Evolutionary conservation across 2,329 filamentous ascomycete species (phyloP), one percentile per base, ranked within the genome.

Genomic region (Zymoseptoria crescenta): DNA sequence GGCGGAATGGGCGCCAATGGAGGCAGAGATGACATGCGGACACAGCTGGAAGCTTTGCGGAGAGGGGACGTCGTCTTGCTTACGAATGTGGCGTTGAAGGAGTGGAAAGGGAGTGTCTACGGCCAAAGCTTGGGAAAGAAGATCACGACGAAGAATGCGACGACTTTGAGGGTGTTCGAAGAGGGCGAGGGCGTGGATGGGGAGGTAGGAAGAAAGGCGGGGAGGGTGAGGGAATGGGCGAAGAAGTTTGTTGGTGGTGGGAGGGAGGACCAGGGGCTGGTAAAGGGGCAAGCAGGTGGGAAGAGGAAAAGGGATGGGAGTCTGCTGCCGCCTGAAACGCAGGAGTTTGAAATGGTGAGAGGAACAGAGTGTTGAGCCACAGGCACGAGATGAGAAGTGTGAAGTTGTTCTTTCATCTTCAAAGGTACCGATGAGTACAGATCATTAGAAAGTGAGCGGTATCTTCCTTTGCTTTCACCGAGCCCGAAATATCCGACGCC

Each of bases 31-130:
- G 45, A 63, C 56, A 74, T 83, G 24, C 69, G 76, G 8, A 66
- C 69, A 64, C 77, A 67, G 49, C 72, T 77, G 60, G 71, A 75
- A 1, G 73, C 70, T 0, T 74, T 96, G 30, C 80, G 86, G 52
- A 76, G 84, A 0, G 87, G 87, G 66, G 91, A 97, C 69, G 83
- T 96, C 1, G 78, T 97, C 4, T 79, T 96, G 13, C 71, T 96
- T 60, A 85, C 86, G 58, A 91, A 93, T 67, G 85, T 96, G 6
- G 91, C 87, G 0, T 77, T 97, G 55, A 84, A 84, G 56, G 83
- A 84, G 3, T 97, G 93, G 71, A 81, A 82, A 55, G 83, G 84
- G 52, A 86, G 83, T 66, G 92, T 96, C 0, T 91, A 94, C 67
- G 92, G 93, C 0, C 88, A 95, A 72, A 94, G 87, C 68, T 75